Conservation (phyloP, 2,329 filamentous ascomycete genomes). For the Cercospora janseana region DNA sequence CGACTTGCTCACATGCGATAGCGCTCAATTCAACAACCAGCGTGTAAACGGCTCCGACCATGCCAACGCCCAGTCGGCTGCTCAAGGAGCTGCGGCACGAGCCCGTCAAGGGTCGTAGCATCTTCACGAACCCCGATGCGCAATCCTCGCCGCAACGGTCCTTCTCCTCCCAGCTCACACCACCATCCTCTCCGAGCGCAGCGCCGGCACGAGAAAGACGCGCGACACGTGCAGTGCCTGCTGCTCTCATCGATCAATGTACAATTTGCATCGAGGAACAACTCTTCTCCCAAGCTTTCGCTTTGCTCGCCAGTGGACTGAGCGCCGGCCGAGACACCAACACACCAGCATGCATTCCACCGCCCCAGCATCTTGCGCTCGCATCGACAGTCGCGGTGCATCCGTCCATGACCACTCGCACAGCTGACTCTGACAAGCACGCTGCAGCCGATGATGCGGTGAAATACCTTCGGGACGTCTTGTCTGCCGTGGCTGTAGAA, state of each 20-base stretch:
- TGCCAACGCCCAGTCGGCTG: constrained; percentile 12
- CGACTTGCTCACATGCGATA: too few relatives aligned
- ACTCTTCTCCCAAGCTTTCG: constrained; percentile 50
- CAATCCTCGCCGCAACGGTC: constrained; percentile 5
- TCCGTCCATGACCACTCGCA: constrained; percentile 72
- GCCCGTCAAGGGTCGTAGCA: constrained; percentile 10
- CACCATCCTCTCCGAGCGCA: constrained; percentile 4
- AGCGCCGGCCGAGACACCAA: constrained; percentile 50
- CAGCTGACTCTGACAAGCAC: constrained; percentile 58
- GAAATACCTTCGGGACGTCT: constrained; percentile 66
- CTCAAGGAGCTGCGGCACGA: constrained; percentile 17
- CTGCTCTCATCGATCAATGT: constrained; percentile 16
- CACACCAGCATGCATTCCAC: constrained; percentile 61
- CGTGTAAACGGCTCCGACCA: background rate
- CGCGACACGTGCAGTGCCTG: constrained; percentile 6
- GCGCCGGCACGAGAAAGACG: constrained; percentile 11
- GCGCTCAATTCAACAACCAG: background rate
- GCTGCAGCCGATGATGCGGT: constrained; percentile 66
- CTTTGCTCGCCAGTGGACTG: constrained; percentile 64
- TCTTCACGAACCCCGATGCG: constrained; percentile 15
- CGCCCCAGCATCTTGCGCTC: constrained; percentile 70
- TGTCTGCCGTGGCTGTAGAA: constrained; percentile 65
- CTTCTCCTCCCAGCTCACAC: background rate
- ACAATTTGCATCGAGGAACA: constrained; percentile 65
- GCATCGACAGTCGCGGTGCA: constrained; percentile 81